These are phyloP conservation scores for Lentinula raphanica DNA, from an alignment of 768 basidiomycete species.

Conservation along the genomic window DNA sequence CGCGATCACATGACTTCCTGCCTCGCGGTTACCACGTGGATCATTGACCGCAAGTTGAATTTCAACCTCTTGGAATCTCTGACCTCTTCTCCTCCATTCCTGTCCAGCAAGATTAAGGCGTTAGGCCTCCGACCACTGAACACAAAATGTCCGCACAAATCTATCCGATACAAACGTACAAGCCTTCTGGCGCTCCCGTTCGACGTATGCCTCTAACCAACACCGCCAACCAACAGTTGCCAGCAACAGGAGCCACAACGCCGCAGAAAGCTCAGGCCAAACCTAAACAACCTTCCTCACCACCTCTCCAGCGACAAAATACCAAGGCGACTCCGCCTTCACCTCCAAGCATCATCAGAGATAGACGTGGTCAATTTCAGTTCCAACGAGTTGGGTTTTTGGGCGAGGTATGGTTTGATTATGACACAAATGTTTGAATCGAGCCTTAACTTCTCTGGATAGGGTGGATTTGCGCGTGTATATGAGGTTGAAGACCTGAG, in stretches of 20 bases:
- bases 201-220: slow-evolving; percentile 35
- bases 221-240: slow-evolving; percentile 33
- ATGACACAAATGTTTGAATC: not conserved
- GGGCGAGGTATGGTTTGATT: slow-evolving; percentile 65
- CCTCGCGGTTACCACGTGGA: not conserved
- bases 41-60: not conserved
- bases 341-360: slow-evolving; percentile 70
- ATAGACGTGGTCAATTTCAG: slow-evolving; percentile 50
- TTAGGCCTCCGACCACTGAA: slow-evolving; percentile 32
- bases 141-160: slow-evolving; percentile 29
- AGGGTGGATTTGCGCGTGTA: slow-evolving; percentile 94
- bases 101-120: slow-evolving; percentile 24
- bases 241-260: slow-evolving; percentile 19
- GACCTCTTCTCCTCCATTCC: not conserved
- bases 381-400: slow-evolving; percentile 77
- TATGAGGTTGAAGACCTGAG: slow-evolving; percentile 83
- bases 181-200: slow-evolving; percentile 21
- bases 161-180: slow-evolving; percentile 29
- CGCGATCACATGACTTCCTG: slow-evolving; percentile 3
- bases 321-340: slow-evolving; percentile 78
- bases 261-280: slow-evolving; percentile 35
- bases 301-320: slow-evolving; percentile 77
- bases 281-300: slow-evolving; percentile 40
- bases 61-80: not conserved
- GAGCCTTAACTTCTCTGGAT: not conserved